Conservation (phyloP, 2,329 filamentous ascomycete genomes). For the Diaporthe helianthi region DNA sequence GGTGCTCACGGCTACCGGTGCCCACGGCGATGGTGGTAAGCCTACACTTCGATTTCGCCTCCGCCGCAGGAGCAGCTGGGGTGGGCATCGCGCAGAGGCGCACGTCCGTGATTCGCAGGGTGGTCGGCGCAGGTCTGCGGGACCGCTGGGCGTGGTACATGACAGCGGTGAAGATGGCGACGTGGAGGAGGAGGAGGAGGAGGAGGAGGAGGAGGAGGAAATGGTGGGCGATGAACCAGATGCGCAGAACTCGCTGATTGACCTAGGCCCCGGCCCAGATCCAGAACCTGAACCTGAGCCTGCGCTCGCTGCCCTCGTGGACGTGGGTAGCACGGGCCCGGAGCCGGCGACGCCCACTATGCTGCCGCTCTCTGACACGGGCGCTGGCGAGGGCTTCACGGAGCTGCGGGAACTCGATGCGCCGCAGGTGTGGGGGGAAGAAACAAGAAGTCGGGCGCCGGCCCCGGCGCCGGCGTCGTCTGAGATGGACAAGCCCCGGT, state of each 20-base stretch:
- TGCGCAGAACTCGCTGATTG: background rate
- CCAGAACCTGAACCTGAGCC: no score
- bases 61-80: constrained; percentile 26
- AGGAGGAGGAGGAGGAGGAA: no score
- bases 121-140: background rate
- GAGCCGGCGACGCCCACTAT: background rate
- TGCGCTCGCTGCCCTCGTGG: background rate
- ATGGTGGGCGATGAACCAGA: background rate
- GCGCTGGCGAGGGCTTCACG: no score
- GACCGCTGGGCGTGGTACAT: background rate
- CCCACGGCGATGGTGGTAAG: background rate
- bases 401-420: background rate
- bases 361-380: background rate
- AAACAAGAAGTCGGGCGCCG: no score
- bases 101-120: no score
- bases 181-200: no score
- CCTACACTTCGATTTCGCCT: background rate
- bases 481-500: constrained; percentile 31
- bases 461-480: constrained; percentile 17
- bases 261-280: background rate
- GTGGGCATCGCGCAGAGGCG: background rate
- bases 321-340: background rate
- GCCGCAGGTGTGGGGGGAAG: background rate
- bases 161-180: background rate
- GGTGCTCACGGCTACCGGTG: background rate